These are phyloP conservation scores for Phlebopus sp. DNA, from an alignment of 1,284 basidiomycete species.

Conservation along the genomic window DNA sequence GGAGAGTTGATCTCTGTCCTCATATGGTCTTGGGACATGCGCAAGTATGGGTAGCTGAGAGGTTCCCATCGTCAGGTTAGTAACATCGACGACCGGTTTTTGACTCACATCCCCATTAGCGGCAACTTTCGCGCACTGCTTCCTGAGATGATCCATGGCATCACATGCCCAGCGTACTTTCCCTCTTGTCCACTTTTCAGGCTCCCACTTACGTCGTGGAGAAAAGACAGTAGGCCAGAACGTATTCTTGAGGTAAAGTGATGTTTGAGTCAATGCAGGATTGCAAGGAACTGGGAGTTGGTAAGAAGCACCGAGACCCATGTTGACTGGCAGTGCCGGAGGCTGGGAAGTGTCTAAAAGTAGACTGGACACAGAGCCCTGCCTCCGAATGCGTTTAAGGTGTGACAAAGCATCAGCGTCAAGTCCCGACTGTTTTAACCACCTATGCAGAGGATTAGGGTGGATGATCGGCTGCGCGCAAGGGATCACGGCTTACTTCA, in stretches of 20 bases:
- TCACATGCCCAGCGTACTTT: slow-evolving; percentile 70
- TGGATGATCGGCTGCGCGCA: slow-evolving; percentile 1
- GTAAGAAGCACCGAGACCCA: slow-evolving; percentile 50
- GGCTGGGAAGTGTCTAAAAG: slow-evolving; percentile 43
- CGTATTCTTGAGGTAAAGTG: slow-evolving; percentile 63
- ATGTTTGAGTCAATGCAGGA: slow-evolving; percentile 68
- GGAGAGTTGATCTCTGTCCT: slow-evolving; percentile 33
- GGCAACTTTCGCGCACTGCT: slow-evolving; percentile 48
- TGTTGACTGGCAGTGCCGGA: slow-evolving; percentile 38
- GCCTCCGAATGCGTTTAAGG: slow-evolving; percentile 76
- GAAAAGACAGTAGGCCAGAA: slow-evolving; percentile 84
- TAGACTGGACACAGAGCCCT: slow-evolving; percentile 45
- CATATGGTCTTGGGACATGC: slow-evolving; percentile 65
- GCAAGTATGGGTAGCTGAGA: slow-evolving; percentile 73
- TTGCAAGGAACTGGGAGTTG: slow-evolving; percentile 62
- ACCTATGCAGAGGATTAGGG: slow-evolving; percentile 40
- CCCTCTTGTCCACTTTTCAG: slow-evolving; percentile 63
- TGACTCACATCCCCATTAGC: slow-evolving; percentile 54
- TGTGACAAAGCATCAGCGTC: slow-evolving; percentile 66
- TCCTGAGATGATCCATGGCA: slow-evolving; percentile 56
- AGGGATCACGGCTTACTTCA: slow-evolving; percentile 51
- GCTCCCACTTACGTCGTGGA: slow-evolving; percentile 68
- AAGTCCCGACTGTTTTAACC: slow-evolving; percentile 59
- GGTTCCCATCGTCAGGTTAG: neutral
- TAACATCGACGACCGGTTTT: slow-evolving; percentile 3